Evolutionary conservation across 2,329 filamentous ascomycete genomes (phyloP), one percentile per base, ranked within the genome.

Genomic region (Calonectria pseudoreteaudii): DNA sequence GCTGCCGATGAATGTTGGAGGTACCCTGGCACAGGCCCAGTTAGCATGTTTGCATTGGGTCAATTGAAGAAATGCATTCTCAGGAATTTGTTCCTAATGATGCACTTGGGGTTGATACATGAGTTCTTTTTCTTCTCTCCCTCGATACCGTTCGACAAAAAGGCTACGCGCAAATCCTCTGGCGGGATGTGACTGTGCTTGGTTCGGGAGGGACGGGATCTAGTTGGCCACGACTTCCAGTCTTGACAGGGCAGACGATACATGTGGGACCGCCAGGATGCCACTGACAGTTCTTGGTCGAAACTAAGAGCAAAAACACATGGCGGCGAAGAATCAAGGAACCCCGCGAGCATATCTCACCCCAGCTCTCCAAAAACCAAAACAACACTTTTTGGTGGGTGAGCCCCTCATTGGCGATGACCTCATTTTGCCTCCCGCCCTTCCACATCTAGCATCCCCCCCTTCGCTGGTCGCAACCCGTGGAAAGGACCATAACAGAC

Each of bases 141-240:
- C 8, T n/a, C 26, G 36, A 36, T 28, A 2, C 34, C 26, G 11
- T 26, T 23, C 14, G 49, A 41, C 20, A 28, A 53, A 23, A 23
- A 18, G 18, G 47, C 44, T 47, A 50, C 41, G 62, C 28, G 68
- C 26, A 68, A 71, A 47, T 18, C 47, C 34, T 64, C 66, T 20
- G 66, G 56, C 66, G 56, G 66, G 56, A 52, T 65, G 70, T 26
- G 26, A 56, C 66, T 49, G 5, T 26, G 23, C 13, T 18, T 26
- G 34, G 56, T 13, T 38, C 58, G 58, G 49, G 70, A 65, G 14
- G 66, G 65, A 50, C 58, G 47, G 65, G 66, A 67, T 68, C 71
- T 64, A 44, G 47, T 18, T 26, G 44, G 44, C 28, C 23, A 49
- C 41, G 18, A 28, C 13, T 34, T 26, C 9, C 38, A 52, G 23